Percentiles rank a stretch among this genome's conserved stretches.
These are phyloP conservation scores for Calonectria montana DNA, from an alignment of 2,329 filamentous ascomycete species.

Conservation along the genomic window DNA sequence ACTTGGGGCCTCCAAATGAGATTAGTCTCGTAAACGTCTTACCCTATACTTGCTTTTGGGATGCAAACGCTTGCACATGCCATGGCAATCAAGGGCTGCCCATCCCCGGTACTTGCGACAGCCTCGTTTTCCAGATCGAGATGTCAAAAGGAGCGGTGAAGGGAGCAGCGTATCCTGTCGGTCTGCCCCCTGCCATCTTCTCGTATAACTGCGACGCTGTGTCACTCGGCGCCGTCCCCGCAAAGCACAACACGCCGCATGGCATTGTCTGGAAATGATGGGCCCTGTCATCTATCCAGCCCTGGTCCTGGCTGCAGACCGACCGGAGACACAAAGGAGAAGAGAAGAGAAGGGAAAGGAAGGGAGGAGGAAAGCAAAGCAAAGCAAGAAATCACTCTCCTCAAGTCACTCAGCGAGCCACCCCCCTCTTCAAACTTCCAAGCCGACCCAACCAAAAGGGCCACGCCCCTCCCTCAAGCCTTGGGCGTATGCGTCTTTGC, in stretches of 20 bases:
- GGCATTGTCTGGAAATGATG: background rate
- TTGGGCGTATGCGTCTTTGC: constrained; percentile 4
- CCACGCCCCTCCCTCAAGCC: background rate
- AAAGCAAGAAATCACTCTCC: background rate
- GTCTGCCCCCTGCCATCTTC: background rate
- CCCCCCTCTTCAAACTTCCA: background rate
- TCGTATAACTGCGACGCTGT: background rate
- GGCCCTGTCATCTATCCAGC: background rate
- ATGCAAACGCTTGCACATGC: background rate
- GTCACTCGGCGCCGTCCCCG: background rate
- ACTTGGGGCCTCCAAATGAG: background rate
- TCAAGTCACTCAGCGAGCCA: background rate
- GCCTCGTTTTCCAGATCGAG: background rate
- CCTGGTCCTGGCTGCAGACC: background rate
- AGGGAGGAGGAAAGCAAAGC: too few species aligned
- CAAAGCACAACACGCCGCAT: background rate
- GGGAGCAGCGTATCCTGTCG: background rate
- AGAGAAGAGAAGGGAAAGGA: too few species aligned
- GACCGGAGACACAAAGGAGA: background rate
- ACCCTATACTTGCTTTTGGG: constrained; percentile 1
- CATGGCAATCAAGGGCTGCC: background rate
- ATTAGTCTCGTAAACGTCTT: background rate
- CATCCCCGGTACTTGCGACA: background rate
- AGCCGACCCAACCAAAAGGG: background rate
- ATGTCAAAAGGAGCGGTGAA: background rate